Conservation (phyloP, 768 basidiomycete species). For the Rhizopogon rudus region DNA sequence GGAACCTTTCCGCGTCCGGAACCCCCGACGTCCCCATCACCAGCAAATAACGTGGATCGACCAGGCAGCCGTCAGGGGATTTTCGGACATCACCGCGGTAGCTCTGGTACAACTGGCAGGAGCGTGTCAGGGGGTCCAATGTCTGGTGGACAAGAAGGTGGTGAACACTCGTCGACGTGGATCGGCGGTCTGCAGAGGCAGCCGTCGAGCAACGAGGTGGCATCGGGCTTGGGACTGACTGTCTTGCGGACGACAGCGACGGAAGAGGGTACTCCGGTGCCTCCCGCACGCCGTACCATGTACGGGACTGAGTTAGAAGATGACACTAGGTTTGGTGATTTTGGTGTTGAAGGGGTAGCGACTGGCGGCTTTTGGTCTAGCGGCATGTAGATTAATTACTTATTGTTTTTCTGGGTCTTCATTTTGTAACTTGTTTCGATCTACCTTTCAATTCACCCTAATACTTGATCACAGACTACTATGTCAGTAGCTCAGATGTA, state of each 20-base stretch:
- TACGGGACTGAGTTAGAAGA: conserved; percentile 80
- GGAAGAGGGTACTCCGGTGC: conserved; percentile 36
- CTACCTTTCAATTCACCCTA: background rate
- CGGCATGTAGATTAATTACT: conserved; percentile 33
- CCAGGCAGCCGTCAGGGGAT: conserved; percentile 28
- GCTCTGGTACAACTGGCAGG: conserved; percentile 27
- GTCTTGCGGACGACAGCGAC: conserved; percentile 33
- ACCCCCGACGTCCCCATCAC: conserved; percentile 29
- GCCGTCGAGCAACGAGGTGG: conserved; percentile 43
- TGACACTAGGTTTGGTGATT: conserved; percentile 83
- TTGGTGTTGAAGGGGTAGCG: conserved; percentile 76
- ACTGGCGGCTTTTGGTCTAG: conserved; percentile 63
- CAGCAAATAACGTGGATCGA: conserved; percentile 26
- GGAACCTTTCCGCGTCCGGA: conserved; percentile 30
- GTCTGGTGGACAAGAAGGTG: conserved; percentile 21
- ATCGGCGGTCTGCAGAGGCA: conserved; percentile 22
- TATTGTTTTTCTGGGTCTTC: background rate
- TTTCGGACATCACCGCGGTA: conserved; percentile 32
- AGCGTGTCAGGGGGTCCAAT: conserved; percentile 22
- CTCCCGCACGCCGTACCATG: conserved; percentile 64
- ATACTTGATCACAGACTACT: background rate
- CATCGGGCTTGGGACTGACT: conserved; percentile 38
- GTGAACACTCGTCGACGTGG: conserved; percentile 29
- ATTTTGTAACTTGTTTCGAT: background rate
- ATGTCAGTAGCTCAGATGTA: background rate